Evolutionary conservation across 129 eudicot species (phyloP), one percentile per base, ranked within the genome.

Genomic region (Apium graveolens): DNA sequence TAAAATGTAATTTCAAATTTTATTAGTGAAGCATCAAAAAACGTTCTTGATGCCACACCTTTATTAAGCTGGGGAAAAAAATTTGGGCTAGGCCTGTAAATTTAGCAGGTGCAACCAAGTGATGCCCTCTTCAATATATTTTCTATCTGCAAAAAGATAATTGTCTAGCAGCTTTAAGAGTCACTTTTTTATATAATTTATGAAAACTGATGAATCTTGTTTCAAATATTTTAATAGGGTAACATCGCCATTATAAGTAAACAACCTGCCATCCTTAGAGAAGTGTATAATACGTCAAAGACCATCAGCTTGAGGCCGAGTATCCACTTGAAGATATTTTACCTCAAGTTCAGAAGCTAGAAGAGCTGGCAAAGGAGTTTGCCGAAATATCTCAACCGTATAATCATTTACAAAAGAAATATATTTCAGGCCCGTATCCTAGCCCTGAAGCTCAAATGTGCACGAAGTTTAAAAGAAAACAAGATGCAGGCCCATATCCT

Each of bases 241-340:
- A 32, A 9, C 12, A 65, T 76, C n/a, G 14, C 11, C 34, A n/a
- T n/a, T 9, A 62, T 55, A 20, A 12, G 27, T 20, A 70, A 79
- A 74, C 49, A 76, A 69, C 31, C 29, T 34, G 13, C 11, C 16
- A 31, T 80, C n/a, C 81, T 77, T 51, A 73, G 48, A 42, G 78
- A 26, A 41, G 73, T 53, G 16, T 53, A 14, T 70, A 82, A 35
- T 76, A 81, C 81, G 51, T 82, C 16, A 31, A 44, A 38, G 66
- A 42, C 34, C 35, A 69, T 68, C 46, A 38, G 63, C 84, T 82
- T 0, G 72, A 82, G 45, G 43, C 34, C 29, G 60, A 74, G 20
- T 77, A n/a, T 70, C 74, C 81, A 8, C 43, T 73, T 20, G 27
- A 70, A 13, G 10, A 72, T 11, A 73, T 82, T 11, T 18, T 20